These are phyloP conservation scores for Pezicula neosporulosa DNA, from an alignment of 2,329 filamentous ascomycete species.

Conservation along the genomic window DNA sequence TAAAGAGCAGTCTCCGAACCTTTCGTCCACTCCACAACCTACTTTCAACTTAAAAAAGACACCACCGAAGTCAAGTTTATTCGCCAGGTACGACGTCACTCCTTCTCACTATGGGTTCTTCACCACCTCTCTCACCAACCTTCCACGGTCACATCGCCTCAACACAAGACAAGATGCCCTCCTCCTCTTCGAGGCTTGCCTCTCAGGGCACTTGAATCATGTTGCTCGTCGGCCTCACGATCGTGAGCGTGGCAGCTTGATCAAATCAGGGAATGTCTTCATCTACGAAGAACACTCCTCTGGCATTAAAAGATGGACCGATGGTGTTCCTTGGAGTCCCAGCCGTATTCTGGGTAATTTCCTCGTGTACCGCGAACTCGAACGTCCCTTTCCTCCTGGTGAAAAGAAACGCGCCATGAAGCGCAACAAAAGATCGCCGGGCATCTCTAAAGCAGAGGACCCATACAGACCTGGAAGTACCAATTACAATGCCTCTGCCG, in stretches of 20 bases:
- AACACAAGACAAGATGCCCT: slow-evolving; percentile 53
- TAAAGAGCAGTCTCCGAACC: slow-evolving; percentile 1
- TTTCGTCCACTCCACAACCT: not conserved
- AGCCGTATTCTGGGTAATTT: slow-evolving; percentile 96
- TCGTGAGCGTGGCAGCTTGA: slow-evolving; percentile 71
- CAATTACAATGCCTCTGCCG: slow-evolving; percentile 11
- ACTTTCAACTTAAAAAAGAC: slow-evolving; percentile 1
- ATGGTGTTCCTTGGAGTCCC: slow-evolving; percentile 87
- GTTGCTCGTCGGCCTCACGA: slow-evolving; percentile 84
- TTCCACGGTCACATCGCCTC: slow-evolving; percentile 19
- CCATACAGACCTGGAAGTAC: slow-evolving; percentile 3
- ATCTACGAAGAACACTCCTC: slow-evolving; percentile 90
- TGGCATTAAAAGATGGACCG: slow-evolving; percentile 92
- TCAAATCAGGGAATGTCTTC: slow-evolving; percentile 82
- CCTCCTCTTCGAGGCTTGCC: slow-evolving; percentile 74
- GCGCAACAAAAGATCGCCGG: slow-evolving; percentile 44
- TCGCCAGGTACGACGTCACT: not conserved
- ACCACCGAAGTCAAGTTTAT: slow-evolving; percentile 2
- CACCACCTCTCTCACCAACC: slow-evolving; percentile 18
- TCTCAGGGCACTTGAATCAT: slow-evolving; percentile 67
- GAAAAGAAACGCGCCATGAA: slow-evolving; percentile 81
- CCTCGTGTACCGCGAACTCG: slow-evolving; percentile 95
- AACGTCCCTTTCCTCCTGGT: slow-evolving; percentile 69
- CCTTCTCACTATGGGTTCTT: slow-evolving; percentile 13
- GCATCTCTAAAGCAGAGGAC: slow-evolving; percentile 23